phyloP scores from a whole-genome alignment of 2,329 filamentous ascomycete species.

The Botryotinia calthae region DNA sequence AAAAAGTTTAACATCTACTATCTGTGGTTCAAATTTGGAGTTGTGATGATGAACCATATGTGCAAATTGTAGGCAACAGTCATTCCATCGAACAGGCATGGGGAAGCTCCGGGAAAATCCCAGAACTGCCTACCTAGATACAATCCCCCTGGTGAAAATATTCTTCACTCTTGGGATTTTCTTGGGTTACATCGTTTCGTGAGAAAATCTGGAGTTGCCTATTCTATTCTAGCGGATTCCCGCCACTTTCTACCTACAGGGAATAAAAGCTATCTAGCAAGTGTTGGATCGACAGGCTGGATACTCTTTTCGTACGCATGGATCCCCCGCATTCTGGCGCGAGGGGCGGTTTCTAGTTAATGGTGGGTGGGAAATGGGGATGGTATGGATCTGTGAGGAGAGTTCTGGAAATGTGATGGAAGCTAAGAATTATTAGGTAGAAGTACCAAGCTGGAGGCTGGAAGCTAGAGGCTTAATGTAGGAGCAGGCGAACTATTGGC shows the following conservation, averaged over 20 bases:
- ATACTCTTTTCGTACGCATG: not conserved
- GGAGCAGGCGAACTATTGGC: not conserved
- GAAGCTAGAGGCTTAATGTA: not conserved
- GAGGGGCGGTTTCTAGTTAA: not conserved
- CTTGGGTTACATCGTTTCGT: not conserved
- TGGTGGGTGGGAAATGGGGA: not conserved
- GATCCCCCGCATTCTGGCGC: not conserved
- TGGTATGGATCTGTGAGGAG: not conserved
- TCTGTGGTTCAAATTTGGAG: not conserved
- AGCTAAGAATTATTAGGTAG: not conserved
- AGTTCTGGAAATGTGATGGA: not conserved
- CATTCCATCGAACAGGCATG: not conserved
- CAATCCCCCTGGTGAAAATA: not conserved
- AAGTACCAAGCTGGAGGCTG: not conserved
- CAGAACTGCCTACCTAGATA: not conserved
- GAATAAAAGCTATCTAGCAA: not conserved
- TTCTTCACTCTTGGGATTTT: not conserved
- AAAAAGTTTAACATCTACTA: constrained; percentile 8
- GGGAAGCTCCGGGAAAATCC: not conserved
- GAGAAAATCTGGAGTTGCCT: not conserved
- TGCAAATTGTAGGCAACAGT: not conserved
- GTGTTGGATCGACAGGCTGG: not conserved
- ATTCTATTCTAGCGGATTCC: not conserved
- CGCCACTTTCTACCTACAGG: not conserved
- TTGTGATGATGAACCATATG: not conserved